These are phyloP conservation scores for Begonia masoniana DNA, from an alignment of 306 rosid species.

Conservation along the genomic window DNA sequence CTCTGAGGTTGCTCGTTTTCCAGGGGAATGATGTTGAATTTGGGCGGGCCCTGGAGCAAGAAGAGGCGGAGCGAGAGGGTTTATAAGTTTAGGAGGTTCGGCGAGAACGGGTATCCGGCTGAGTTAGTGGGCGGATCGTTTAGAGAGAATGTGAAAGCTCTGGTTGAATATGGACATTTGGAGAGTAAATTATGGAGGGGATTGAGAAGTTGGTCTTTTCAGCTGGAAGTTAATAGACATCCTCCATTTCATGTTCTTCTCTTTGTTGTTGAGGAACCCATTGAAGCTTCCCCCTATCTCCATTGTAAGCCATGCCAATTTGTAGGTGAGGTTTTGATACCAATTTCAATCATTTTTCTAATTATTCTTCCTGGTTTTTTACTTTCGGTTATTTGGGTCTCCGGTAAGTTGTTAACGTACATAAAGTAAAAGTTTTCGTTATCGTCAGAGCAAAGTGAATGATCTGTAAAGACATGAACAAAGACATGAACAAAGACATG, in stretches of 20 bases:
- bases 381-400: too few species aligned
- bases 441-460: too few species aligned
- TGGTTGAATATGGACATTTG: slow-evolving; percentile 56
- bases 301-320: slow-evolving; percentile 81
- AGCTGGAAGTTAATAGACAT: slow-evolving; percentile 62
- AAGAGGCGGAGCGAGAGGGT: slow-evolving; percentile 71
- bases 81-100: slow-evolving; percentile 69
- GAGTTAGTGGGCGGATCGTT: slow-evolving; percentile 35
- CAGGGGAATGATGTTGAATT: slow-evolving; percentile 28
- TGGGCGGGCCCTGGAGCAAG: slow-evolving; percentile 44
- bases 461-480: too few species aligned
- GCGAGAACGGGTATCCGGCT: slow-evolving; percentile 55
- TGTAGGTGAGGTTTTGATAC: slow-evolving; percentile 34
- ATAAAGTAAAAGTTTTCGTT: too few species aligned
- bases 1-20: not conserved
- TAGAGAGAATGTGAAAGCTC: slow-evolving; percentile 49
- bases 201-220: slow-evolving; percentile 71
- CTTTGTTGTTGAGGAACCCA: slow-evolving; percentile 54
- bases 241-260: slow-evolving; percentile 54
- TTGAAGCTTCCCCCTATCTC: slow-evolving; percentile 24
- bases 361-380: too few species aligned
- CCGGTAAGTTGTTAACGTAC: too few species aligned
- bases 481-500: too few species aligned
- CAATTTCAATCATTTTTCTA: too few species aligned
- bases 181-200: slow-evolving; percentile 28